Evolutionary conservation across 805 yeast genomes (phyloP), one percentile per base, ranked within the genome.

Genomic region (Candida sphagnicola): DNA sequence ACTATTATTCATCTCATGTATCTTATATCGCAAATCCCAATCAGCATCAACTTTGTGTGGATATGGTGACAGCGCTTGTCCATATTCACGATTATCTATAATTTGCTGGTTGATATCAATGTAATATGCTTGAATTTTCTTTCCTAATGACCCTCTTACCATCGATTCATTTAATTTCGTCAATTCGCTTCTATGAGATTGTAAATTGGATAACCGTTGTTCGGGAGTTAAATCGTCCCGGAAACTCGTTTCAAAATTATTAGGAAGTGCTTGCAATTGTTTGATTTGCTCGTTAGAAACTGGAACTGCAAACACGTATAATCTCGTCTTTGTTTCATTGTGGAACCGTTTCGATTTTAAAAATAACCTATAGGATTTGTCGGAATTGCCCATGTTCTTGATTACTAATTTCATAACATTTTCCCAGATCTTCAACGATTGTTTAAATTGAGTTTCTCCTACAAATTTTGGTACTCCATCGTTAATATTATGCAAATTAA

Each of bases 371-470:
- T 61, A 63, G 15, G 67, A 50, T 14, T 39, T 28, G 4, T 42
- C 48, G 18, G 44, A 40, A 35, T 35, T 32, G 16, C 41, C 30
- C 15, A 65, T 41, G 42, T 67, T 72, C 28, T 50, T 18, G 17
- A 52, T 45, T 12, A 64, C 54, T 2, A 38, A 41, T 21, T 59
- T 53, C 40, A 68, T 43, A 28, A 68, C 37, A 17, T 49, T 52
- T 34, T 61, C 55, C 62, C 85, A 67, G 2, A 86, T 54, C 8
- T 66, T 56, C 43, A 84, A 49, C 5, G 89, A 80, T 14, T 75
- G 54, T 45, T 70, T 74, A 56, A 87, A 85, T 56, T 88, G 95
- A 12, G 59, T 57, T 17, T 82, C 79, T 0, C 91, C 95, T 35
- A 84, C 69, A 36, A 53, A 49, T 1, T 75, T 45, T 2, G 80